phyloP scores from a whole-genome alignment of 345 rosid genomes.

The Eucalyptus victrix region DNA sequence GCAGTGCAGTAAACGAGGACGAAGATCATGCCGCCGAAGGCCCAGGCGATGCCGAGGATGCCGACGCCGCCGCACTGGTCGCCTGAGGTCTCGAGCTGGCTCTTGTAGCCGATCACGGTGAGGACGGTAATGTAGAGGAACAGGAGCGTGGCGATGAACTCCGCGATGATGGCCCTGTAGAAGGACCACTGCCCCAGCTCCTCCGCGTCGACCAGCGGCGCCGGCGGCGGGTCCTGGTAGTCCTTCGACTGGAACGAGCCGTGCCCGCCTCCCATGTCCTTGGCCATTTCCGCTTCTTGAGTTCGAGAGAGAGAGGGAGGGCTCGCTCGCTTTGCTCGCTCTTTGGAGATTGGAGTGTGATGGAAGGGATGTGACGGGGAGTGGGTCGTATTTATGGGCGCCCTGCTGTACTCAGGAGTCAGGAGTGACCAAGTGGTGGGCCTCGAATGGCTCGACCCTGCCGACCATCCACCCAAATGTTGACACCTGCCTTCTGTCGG shows the following conservation, averaged over 20 bases:
- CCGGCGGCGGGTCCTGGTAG: slow-evolving; percentile 35
- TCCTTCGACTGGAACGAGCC: slow-evolving; percentile 7
- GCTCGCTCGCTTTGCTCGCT: not conserved
- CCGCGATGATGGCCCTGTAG: slow-evolving; percentile 29
- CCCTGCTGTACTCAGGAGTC: not conserved
- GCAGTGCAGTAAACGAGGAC: slow-evolving; percentile 39
- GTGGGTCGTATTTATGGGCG: not conserved
- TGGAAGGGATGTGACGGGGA: not conserved
- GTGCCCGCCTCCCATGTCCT: slow-evolving; percentile 6
- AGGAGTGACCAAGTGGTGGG: not conserved
- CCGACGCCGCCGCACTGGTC: slow-evolving; percentile 22
- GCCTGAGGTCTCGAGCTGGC: slow-evolving; percentile 1
- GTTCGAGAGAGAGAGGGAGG: not conserved
- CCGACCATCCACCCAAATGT: not conserved
- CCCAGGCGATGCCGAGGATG: slow-evolving; percentile 34
- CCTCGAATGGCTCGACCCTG: not conserved
- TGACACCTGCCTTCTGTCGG: not conserved
- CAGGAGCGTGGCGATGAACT: slow-evolving; percentile 29
- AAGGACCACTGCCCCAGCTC: slow-evolving; percentile 27
- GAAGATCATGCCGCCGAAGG: slow-evolving; percentile 39
- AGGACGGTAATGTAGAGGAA: slow-evolving; percentile 27
- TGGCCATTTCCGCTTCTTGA: slow-evolving; percentile 3
- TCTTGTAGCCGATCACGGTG: slow-evolving; percentile 28
- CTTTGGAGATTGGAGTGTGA: not conserved
- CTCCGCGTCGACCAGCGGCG: slow-evolving; percentile 19